A percentile compares a stretch with the other conserved stretches of the same genome.
phyloP scores from a whole-genome alignment of 257 asterid genomes.

The Salvia hispanica region DNA sequence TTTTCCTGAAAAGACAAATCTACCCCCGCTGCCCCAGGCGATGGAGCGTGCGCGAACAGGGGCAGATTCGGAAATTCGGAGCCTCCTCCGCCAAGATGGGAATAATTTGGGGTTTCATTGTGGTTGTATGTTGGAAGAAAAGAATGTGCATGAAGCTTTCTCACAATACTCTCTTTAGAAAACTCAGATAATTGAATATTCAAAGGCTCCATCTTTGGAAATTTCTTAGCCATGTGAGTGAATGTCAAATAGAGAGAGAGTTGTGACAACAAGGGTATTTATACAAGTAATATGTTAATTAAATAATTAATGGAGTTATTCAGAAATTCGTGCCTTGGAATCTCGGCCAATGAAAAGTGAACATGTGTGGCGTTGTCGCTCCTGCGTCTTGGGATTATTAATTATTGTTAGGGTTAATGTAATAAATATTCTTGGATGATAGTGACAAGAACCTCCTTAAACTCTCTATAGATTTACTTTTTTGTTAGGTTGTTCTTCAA shows the following conservation, averaged over 20 bases:
- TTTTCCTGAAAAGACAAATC: constrained; percentile 28
- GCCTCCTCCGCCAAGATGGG: constrained; percentile 13
- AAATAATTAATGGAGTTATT: neutral
- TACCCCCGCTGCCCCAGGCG: constrained; percentile 20
- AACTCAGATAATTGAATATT: constrained; percentile 37
- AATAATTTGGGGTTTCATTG: neutral
- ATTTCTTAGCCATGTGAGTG: constrained; percentile 35
- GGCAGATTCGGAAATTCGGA: constrained; percentile 48
- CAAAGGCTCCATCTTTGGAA: constrained; percentile 41
- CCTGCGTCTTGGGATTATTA: constrained; percentile 40
- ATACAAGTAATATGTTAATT: constrained; percentile 28
- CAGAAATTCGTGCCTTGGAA: constrained; percentile 64
- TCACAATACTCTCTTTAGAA: constrained; percentile 34
- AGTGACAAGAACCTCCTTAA: constrained; percentile 39
- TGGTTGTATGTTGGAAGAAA: constrained; percentile 18
- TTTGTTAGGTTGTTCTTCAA: constrained; percentile 22
- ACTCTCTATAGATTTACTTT: constrained; percentile 36
- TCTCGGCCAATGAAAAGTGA: constrained; percentile 46
- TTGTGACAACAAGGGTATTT: constrained; percentile 35
- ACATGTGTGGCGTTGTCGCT: constrained; percentile 44
- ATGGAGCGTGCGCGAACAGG: constrained; percentile 53
- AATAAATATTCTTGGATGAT: constrained; percentile 47
- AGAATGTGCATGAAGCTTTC: constrained; percentile 31
- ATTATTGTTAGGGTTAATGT: constrained; percentile 2
- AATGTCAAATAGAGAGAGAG: constrained; percentile 16